These are phyloP conservation scores for Centella asiatica DNA, from an alignment of 129 eudicot genomes.

Conservation along the genomic window DNA sequence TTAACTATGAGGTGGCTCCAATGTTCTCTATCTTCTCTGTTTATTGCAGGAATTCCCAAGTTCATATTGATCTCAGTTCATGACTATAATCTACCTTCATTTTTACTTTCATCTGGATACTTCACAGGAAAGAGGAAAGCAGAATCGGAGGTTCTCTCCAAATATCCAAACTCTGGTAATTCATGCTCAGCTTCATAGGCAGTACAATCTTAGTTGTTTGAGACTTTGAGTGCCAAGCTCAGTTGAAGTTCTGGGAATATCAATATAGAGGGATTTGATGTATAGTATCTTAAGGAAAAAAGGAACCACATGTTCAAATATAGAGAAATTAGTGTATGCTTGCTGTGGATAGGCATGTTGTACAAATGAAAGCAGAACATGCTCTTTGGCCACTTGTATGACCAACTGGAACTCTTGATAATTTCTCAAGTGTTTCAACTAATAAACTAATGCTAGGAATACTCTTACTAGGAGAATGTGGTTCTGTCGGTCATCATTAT, in stretches of 20 bases:
- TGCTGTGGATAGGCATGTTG: background rate
- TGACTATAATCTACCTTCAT: constrained; percentile 88
- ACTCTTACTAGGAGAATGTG: constrained; percentile 1
- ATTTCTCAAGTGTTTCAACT: no score
- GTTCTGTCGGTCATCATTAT: background rate
- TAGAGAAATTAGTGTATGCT: background rate
- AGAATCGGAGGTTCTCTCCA: constrained; percentile 87
- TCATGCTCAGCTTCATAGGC: constrained; percentile 1
- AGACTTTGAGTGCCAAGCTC: background rate
- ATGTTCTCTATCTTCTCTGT: background rate
- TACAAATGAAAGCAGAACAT: background rate
- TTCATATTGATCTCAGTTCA: constrained; percentile 93
- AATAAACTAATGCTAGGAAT: no score
- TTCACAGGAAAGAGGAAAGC: constrained; percentile 98
- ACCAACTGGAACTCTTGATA: background rate
- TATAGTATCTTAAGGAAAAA: background rate
- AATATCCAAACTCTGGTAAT: constrained; percentile 76
- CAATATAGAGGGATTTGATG: background rate
- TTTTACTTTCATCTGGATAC: constrained; percentile 75
- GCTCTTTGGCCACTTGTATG: background rate
- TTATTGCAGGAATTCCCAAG: constrained; percentile 73
- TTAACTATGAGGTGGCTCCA: background rate
- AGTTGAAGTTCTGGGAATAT: background rate
- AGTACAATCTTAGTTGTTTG: no score
- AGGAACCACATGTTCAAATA: background rate